Evolutionary conservation across 1,284 basidiomycete genomes (phyloP), one percentile per base, ranked within the genome.

Genomic region (Papiliotrema fonsecae): DNA sequence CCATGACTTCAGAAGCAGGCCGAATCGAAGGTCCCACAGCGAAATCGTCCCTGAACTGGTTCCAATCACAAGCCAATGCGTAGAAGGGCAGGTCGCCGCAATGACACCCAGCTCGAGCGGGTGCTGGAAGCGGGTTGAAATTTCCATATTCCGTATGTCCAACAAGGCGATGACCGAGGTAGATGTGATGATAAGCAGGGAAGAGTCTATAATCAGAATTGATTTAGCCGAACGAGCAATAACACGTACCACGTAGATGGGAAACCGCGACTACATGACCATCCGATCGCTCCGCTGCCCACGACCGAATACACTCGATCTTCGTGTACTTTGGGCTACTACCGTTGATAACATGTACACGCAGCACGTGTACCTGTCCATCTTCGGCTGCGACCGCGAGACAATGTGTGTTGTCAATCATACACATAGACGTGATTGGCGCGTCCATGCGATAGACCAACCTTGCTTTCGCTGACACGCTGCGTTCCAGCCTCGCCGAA

Each of bases 1-100:
- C 93, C 93, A 97, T 43, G 83, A 87, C 66, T 86, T 86, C 59
- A 97, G 76, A 6, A 87, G 75, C n/a, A 97, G 76, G 0, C 90
- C 89, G 58, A 97, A 97, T 2, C 94, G 83, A 44, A 92, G 80
- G 73, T 98, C 94, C 92, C 93, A 97, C 1, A 97, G 78, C 3
- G 85, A 83, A 6, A 97, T 75, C 9, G 85, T 80, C 4, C 94
- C 94, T 1, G 81, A 81, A 2, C 86, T 82, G 0, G 93, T 94
- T 2, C 90, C 93, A 26, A 88, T 83, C 6, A 94, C 77, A 30
- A 92, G 77, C 94, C 94, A 97, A 4, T 86, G 81, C 24, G 81
- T 81, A 58, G 86, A 86, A 24, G 82, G 81, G 58, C 88, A 94
- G 45, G 96, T 71, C 42, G 84, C 82, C 0, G 89, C 87, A 45